Conservation (phyloP, 768 basidiomycete genomes). For the Mycena vulgaris region DNA sequence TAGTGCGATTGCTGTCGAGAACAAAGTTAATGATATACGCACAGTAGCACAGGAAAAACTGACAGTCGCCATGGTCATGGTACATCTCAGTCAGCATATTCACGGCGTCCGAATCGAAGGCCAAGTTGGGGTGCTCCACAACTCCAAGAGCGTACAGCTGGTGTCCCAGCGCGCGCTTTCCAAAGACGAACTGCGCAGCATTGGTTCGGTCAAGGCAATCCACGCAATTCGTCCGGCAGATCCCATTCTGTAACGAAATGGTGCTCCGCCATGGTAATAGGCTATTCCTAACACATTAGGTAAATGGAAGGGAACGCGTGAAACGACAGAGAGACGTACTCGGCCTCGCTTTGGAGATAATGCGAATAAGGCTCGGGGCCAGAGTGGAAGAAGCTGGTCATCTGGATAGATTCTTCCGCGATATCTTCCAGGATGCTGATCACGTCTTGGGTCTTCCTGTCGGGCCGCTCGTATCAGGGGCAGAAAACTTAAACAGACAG, state of each 20-base stretch:
- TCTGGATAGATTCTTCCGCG: constrained; percentile 92
- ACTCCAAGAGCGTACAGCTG: constrained; percentile 96
- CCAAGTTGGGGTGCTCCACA: constrained; percentile 86
- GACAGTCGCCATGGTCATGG: constrained; percentile 96
- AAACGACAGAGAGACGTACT: constrained; percentile 49
- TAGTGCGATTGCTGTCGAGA: constrained; percentile 83
- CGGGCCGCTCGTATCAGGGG: not conserved
- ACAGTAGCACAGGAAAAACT: constrained; percentile 42
- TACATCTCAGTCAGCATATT: constrained; percentile 99
- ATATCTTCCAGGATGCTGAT: constrained; percentile 96
- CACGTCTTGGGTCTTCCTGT: constrained; percentile 94
- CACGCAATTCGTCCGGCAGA: constrained; percentile 96
- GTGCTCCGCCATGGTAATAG: constrained; percentile 69
- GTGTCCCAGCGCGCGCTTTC: constrained; percentile 94
- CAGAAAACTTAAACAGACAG: not conserved
- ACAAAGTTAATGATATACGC: not conserved
- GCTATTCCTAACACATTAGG: constrained; percentile 38
- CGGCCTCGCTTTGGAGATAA: constrained; percentile 63
- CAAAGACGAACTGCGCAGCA: constrained; percentile 97
- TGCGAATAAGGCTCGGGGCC: constrained; percentile 90
- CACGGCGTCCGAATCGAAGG: constrained; percentile 94
- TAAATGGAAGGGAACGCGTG: not conserved
- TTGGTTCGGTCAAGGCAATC: constrained; percentile 98
- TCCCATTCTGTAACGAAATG: constrained; percentile 91
- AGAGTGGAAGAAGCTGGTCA: constrained; percentile 96